Conservation (phyloP, 1,284 basidiomycete genomes). For the Xerocomus minutiporus region DNA sequence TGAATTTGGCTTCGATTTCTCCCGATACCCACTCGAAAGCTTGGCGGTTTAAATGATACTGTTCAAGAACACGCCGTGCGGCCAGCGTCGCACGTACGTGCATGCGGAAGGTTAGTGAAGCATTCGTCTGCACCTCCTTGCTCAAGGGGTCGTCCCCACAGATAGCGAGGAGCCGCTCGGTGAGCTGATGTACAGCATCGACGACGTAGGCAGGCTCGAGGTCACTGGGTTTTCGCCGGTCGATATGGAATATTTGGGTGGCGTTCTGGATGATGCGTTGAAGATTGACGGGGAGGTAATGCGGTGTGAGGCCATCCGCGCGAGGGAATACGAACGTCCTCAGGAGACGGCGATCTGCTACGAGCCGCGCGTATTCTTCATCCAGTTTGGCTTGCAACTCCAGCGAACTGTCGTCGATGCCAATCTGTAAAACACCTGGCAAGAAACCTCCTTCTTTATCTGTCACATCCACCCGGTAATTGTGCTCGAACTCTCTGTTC, state of each 20-base stretch:
- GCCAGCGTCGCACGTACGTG: constrained; percentile 88
- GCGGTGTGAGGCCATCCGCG: constrained; percentile 66
- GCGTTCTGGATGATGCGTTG: constrained; percentile 95
- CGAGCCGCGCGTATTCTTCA: constrained; percentile 78
- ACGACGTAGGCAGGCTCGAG: no score
- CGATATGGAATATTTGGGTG: constrained; percentile 96
- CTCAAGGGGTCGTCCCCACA: constrained; percentile 80
- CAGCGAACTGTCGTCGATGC: constrained; percentile 86
- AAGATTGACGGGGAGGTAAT: constrained; percentile 90
- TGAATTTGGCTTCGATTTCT: constrained; percentile 94
- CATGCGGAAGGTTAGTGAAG: constrained; percentile 92
- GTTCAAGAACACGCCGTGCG: constrained; percentile 80
- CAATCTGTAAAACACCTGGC: constrained; percentile 84
- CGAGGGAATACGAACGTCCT: constrained; percentile 87
- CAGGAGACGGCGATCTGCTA: constrained; percentile 71
- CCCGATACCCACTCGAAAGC: constrained; percentile 98
- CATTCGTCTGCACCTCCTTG: constrained; percentile 79
- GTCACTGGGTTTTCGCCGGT: constrained; percentile 39
- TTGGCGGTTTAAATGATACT: constrained; percentile 80
- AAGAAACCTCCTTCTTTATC: constrained; percentile 74
- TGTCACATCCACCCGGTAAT: constrained; percentile 91
- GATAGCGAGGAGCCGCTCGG: no score
- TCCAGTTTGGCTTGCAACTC: constrained; percentile 90
- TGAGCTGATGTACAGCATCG: no score
- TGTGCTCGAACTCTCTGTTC: constrained; percentile 81